phyloP scores from a whole-genome alignment of 768 basidiomycete species.

The Trametes gibbosa region DNA sequence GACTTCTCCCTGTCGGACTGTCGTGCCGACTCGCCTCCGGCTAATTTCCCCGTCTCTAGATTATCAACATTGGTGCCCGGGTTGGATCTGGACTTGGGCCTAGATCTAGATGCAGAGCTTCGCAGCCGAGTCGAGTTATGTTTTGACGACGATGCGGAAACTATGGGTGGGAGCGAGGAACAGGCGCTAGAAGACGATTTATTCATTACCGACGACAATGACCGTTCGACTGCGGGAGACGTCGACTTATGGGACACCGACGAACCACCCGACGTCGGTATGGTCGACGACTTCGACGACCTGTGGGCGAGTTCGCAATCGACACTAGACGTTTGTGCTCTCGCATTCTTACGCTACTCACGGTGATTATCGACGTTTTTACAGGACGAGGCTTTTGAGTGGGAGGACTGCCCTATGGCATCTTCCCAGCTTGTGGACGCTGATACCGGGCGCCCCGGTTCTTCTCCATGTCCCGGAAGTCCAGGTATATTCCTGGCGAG shows the following conservation, averaged over 20 bases:
- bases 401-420: neutral
- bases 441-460: neutral
- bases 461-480: neutral
- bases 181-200: neutral
- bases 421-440: neutral
- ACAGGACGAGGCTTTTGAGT: conserved; percentile 5
- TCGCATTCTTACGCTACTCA: neutral
- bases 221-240: neutral
- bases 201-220: neutral
- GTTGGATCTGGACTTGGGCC: conserved; percentile 1
- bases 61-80: neutral
- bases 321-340: conserved; percentile 12
- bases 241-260: neutral
- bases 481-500: neutral
- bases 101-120: neutral
- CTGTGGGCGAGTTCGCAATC: conserved; percentile 14
- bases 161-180: neutral
- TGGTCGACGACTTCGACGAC: conserved; percentile 4
- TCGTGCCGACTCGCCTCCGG: neutral
- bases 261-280: neutral
- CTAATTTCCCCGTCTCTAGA: neutral
- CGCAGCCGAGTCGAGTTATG: conserved; percentile 3
- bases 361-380: neutral
- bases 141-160: conserved; percentile 8
- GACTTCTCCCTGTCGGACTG: conserved; percentile 1